Evolutionary conservation across 495 filamentous ascomycete genomes (phyloP).

Genomic region (Bathelium albidoporum): DNA sequence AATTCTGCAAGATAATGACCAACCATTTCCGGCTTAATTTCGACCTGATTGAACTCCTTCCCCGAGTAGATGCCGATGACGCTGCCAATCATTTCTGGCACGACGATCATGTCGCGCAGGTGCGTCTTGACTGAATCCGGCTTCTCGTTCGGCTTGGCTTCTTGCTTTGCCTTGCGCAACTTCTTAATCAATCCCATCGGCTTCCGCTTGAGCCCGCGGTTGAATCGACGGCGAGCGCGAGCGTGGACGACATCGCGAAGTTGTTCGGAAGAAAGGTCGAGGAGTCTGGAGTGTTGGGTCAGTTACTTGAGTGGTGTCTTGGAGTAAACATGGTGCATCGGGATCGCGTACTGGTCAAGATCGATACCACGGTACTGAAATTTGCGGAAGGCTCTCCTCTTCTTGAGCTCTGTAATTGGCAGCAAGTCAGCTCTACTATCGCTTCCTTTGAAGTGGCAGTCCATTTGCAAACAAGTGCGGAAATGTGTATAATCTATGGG

Average conservation of each 20-base stretch:
- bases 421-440: neutral
- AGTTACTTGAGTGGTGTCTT: neutral
- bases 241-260: constrained; percentile 99
- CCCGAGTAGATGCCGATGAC: constrained; percentile 98
- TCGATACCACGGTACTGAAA: constrained; percentile 99
- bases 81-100: constrained; percentile 97
- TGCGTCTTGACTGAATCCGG: constrained; percentile 97
- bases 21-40: constrained; percentile 99
- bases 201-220: constrained; percentile 98
- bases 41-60: constrained; percentile 99
- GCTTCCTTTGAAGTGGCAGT: too few relatives aligned
- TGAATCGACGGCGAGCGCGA: constrained; percentile 95
- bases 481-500: neutral
- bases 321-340: constrained; percentile 14
- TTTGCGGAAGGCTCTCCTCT: constrained; percentile 98
- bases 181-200: constrained; percentile 99
- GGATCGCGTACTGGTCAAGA: constrained; percentile 81
- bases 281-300: constrained; percentile 51
- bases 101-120: constrained; percentile 98
- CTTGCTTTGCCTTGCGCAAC: constrained; percentile 98
- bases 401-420: constrained; percentile 71
- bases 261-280: constrained; percentile 95
- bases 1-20: constrained; percentile 99
- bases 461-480: neutral
- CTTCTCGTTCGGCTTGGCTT: constrained; percentile 99